These are phyloP conservation scores for Geranium incanum DNA, from an alignment of 441 rosid genomes.

Conservation along the genomic window DNA sequence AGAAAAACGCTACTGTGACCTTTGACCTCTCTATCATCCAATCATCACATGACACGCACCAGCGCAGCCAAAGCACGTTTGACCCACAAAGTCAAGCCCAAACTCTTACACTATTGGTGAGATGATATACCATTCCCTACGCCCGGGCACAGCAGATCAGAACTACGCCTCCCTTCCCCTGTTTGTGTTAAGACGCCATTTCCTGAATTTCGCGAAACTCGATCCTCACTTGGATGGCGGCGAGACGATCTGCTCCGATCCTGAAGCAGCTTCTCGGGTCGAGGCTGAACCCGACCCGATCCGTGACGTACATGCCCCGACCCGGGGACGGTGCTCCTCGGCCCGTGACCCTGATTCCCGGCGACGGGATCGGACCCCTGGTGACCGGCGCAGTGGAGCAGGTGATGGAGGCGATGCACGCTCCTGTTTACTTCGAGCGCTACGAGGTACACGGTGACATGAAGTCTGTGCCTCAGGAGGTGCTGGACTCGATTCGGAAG, in stretches of 20 bases:
- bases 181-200: too few relatives aligned
- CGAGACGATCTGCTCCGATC: slow-evolving; percentile 26
- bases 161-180: too few relatives aligned
- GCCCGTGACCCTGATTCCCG: slow-evolving; percentile 71
- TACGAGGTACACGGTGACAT: slow-evolving; percentile 81
- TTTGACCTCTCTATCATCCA: too few relatives aligned
- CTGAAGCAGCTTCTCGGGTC: slow-evolving; percentile 24
- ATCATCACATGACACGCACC: too few relatives aligned
- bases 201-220: background rate
- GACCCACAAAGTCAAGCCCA: too few relatives aligned
- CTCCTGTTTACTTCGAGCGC: slow-evolving; percentile 80
- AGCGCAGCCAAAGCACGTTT: too few relatives aligned
- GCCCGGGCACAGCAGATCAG: too few relatives aligned
- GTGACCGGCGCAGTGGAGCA: slow-evolving; percentile 81
- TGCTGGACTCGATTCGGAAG: slow-evolving; percentile 72
- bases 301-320: slow-evolving; percentile 92
- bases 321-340: slow-evolving; percentile 88
- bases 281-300: slow-evolving; percentile 34
- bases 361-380: slow-evolving; percentile 82
- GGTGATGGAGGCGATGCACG: slow-evolving; percentile 95
- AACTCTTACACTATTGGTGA: too few relatives aligned
- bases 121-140: too few relatives aligned
- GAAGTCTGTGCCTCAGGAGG: slow-evolving; percentile 66
- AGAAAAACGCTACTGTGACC: too few relatives aligned
- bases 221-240: slow-evolving; percentile 19